Percentiles rank a stretch among this genome's conserved stretches.
phyloP scores from a whole-genome alignment of 441 rosid genomes.

The Euphorbia schlechtendalii region DNA sequence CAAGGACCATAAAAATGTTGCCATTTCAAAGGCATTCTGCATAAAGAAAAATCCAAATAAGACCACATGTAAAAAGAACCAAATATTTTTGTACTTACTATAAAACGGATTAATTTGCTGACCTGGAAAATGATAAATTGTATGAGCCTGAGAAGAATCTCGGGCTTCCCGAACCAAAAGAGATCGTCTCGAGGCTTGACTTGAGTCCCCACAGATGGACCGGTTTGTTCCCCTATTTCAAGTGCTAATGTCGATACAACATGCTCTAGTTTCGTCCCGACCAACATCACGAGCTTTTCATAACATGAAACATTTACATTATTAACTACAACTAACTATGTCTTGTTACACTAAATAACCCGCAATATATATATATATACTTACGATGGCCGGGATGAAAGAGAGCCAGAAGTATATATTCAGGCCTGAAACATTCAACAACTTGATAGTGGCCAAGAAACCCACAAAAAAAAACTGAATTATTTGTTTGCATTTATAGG shows the following conservation, averaged over 20 bases:
- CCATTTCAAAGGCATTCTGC: slow-evolving; percentile 99
- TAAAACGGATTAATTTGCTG: not conserved
- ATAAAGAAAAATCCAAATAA: slow-evolving; percentile 13
- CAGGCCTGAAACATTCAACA: slow-evolving; percentile 45
- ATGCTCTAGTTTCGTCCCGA: slow-evolving; percentile 90
- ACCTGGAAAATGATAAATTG: slow-evolving; percentile 96
- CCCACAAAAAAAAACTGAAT: not conserved
- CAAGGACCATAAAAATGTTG: slow-evolving; percentile 90
- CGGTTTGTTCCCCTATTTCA: slow-evolving; percentile 67
- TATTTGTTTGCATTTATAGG: not conserved
- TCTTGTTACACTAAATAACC: not conserved
- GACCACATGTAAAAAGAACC: not conserved
- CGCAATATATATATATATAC: slow-evolving; percentile 21
- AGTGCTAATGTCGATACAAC: slow-evolving; percentile 87
- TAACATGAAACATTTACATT: slow-evolving; percentile 17
- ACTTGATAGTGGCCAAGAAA: slow-evolving; percentile 5
- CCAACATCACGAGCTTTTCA: slow-evolving; percentile 77
- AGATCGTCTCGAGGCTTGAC: slow-evolving; percentile 85
- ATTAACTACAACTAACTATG: not conserved
- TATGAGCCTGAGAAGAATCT: slow-evolving; percentile 56
- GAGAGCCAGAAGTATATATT: slow-evolving; percentile 94
- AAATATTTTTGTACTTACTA: not conserved
- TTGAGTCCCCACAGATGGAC: slow-evolving; percentile 57
- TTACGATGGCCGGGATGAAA: slow-evolving; percentile 89
- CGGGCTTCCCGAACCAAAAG: slow-evolving; percentile 96